Percentiles rank a stretch among this genome's conserved stretches.
These are phyloP conservation scores for Fraxinus greggii DNA, from an alignment of 305 asterid species.

Conservation along the genomic window DNA sequence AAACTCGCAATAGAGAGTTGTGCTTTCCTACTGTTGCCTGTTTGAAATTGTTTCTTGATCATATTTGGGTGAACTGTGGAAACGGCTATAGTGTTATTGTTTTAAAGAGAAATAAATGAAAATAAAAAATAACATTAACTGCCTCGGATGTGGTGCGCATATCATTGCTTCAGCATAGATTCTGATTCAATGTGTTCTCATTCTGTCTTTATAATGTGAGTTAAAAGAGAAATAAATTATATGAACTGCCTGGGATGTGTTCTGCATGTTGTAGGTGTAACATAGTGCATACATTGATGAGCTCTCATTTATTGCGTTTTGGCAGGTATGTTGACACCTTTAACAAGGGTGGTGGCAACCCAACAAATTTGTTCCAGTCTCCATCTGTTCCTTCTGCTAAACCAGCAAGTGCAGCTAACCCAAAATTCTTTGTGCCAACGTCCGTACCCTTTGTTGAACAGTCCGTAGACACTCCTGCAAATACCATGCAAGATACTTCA, in stretches of 20 bases:
- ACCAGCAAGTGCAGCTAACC: constrained; percentile 49
- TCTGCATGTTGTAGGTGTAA: neutral
- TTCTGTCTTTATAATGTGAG: neutral
- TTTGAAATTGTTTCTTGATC: constrained; percentile 11
- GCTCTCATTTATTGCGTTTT: constrained; percentile 11
- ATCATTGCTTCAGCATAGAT: neutral
- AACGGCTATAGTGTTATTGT: neutral
- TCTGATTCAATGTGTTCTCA: neutral
- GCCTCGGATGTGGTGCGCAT: neutral
- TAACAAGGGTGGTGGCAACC: constrained; percentile 72
- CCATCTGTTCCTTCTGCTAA: constrained; percentile 57
- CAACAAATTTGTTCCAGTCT: constrained; percentile 63
- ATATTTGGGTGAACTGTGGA: neutral
- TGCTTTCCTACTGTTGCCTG: constrained; percentile 16
- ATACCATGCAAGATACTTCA: constrained; percentile 32
- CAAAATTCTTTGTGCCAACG: constrained; percentile 76
- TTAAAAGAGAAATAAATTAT: constrained; percentile 1
- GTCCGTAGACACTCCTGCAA: constrained; percentile 27
- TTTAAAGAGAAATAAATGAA: neutral
- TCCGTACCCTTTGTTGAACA: constrained; percentile 49
- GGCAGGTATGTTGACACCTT: constrained; percentile 95
- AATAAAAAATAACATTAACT: neutral
- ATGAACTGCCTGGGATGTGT: neutral
- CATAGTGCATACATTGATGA: neutral
- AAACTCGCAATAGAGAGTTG: neutral